Evolutionary conservation across 441 rosid species (phyloP), one percentile per base, ranked within the genome.

Genomic region (Raphanus hybrid): DNA sequence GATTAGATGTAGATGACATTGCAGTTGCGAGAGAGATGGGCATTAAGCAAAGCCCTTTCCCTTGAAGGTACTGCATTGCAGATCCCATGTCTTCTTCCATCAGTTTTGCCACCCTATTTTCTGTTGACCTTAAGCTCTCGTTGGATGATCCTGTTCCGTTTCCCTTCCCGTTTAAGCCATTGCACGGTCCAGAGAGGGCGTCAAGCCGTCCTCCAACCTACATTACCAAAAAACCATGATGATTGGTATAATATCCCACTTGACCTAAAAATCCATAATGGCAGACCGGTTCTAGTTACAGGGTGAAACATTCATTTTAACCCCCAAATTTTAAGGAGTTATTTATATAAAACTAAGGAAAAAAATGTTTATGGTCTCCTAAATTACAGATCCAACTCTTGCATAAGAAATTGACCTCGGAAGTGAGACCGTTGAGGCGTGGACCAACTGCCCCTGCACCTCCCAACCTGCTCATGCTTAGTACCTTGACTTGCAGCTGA

Each of bases 71-170:
- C 76, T 94, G 97, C 99, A 94, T 94, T 78, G 99, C 99, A 11
- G 97, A 85, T 7, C 98, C 97, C 99, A 92, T 92, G 69, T 94
- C 99, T 79, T 92, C 91, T 57, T 94, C 97, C 96, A 94, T 91
- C 26, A 94, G 85, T 84, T 88, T 94, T 0, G 94, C 97, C 71
- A 94, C 98, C 68, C 93, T 96, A 57, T 88, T 88, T 78, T 92
- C 98, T 66, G 94, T 85, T 74, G 86, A 84, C 50, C 90, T 84
- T 12, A 88, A 14, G 79, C 82, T 83, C 78, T 87, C 90, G 27
- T 85, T 82, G 29, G 79, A 62, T 55, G 82, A 78, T 68, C 78
- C 82, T 55, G 78, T 48, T 3, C 8, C 74, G 54, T 78, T 78
- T 78, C 65, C 74, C 6, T 52, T 78, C 39, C 66, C 78, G 9